These are phyloP conservation scores for Phytophthora pisi DNA, from an alignment of 352 stramenopile genomes.

Conservation along the genomic window DNA sequence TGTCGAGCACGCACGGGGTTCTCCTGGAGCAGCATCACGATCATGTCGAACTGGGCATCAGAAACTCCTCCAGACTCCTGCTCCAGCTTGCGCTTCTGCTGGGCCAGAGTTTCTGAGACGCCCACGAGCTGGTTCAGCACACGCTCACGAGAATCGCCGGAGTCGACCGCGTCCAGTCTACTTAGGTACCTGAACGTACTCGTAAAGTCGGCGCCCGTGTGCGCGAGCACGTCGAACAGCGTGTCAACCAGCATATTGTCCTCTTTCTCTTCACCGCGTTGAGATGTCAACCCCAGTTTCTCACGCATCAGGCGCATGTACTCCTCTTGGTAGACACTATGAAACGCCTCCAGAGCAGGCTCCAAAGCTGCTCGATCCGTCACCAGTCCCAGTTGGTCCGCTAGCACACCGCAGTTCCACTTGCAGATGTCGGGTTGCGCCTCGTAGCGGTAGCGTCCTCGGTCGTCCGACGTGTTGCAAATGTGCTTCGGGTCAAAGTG, in stretches of 20 bases:
- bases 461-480: constrained; percentile 85
- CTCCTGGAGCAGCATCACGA: constrained; percentile 63
- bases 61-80: constrained; percentile 53
- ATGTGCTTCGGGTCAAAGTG: constrained; percentile 85
- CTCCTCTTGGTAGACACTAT: constrained; percentile 56
- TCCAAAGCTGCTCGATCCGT: constrained; percentile 32
- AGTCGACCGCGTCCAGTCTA: constrained; percentile 47
- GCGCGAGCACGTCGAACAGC: constrained; percentile 60
- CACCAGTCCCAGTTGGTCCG: constrained; percentile 66
- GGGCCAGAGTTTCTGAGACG: constrained; percentile 72
- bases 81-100: constrained; percentile 63
- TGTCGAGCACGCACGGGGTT: constrained; percentile 63
- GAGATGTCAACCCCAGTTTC: constrained; percentile 71
- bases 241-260: constrained; percentile 57
- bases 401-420: constrained; percentile 81
- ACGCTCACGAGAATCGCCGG: constrained; percentile 15
- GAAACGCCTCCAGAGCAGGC: constrained; percentile 43
- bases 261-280: constrained; percentile 28
- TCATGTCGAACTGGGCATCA: constrained; percentile 75
- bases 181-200: constrained; percentile 71
- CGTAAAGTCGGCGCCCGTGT: constrained; percentile 82
- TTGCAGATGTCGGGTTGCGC: constrained; percentile 86
- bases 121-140: constrained; percentile 54
- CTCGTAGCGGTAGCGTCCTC: constrained; percentile 83
- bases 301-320: constrained; percentile 63